Percentiles rank a stretch among this genome's conserved stretches.
phyloP scores from a whole-genome alignment of 495 filamentous ascomycete species.

The Halenospora varia region DNA sequence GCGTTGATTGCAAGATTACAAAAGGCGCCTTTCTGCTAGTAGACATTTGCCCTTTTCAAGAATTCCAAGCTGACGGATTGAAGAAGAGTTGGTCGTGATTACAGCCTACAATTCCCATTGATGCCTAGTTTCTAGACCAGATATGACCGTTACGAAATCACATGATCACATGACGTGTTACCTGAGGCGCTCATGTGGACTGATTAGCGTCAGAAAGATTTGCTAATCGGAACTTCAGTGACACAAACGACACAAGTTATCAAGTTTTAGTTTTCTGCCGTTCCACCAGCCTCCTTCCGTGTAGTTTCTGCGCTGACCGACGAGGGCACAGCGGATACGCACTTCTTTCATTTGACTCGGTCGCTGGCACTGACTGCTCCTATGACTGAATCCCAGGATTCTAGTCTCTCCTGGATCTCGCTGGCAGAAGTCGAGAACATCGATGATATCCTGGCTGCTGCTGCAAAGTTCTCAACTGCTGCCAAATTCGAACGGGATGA shows the following conservation, averaged over 20 bases:
- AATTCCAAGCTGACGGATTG: too few species aligned
- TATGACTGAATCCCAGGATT: background rate
- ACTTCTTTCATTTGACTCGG: too few species aligned
- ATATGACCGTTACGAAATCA: too few species aligned
- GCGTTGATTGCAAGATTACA: too few species aligned
- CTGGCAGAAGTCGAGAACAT: background rate
- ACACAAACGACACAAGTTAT: background rate
- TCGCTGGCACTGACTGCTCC: too few species aligned
- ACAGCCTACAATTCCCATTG: too few species aligned
- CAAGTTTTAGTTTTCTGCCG: background rate
- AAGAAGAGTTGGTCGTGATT: too few species aligned
- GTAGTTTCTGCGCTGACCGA: background rate
- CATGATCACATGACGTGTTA: conserved; percentile 5
- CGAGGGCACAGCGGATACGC: too few species aligned
- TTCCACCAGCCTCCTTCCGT: background rate
- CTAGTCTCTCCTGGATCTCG: background rate
- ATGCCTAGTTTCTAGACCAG: too few species aligned
- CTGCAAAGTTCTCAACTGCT: background rate
- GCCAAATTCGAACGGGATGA: background rate
- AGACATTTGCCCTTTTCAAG: too few species aligned
- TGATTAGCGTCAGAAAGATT: background rate
- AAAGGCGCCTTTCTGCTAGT: too few species aligned
- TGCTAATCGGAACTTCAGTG: background rate
- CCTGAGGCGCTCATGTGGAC: too few species aligned
- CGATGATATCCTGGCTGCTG: background rate